Evolutionary conservation across 495 filamentous ascomycete species (phyloP), one percentile per base, ranked within the genome.

Genomic region (Xylaria longipes): DNA sequence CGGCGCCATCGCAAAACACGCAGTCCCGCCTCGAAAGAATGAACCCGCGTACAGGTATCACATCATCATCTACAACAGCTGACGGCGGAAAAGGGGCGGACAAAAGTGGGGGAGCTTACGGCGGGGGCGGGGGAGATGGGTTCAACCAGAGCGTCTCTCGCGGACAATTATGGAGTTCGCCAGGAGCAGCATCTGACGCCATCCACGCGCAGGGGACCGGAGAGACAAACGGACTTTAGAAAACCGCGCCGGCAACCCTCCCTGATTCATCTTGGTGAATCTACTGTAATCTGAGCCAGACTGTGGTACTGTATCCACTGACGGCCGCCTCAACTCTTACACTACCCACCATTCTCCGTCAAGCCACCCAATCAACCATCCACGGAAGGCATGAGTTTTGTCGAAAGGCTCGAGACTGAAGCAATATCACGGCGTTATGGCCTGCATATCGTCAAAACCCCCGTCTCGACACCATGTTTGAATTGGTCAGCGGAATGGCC

Each of bases 31-130:
- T 17, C 27, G 31, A 60, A 60, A 12, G 31, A 17, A 37, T 60
- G 9, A 22, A 31, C 14, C 50, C 20, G 45, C 43, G 46, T 9
- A 3, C n/a, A 8, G n/a, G 46, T 5, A 27, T 29, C 50, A 27
- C 3, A 27, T 29, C 50, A 27, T 17, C 25, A 31, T 31, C 52
- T 56, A 6, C 54, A n/a, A 33, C 31, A 20, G 22, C 27, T 50
- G 43, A 65, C 63, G 48, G 50, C 37, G 48, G 66, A 20, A 39
- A 61, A 69, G 50, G 25, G 37, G 54, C 66, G 66, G 66, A 61
- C 54, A 69, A 69, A 69, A 69, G 66, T 69, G 66, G 66, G 29
- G 11, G 1, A 15, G 14, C 14, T 22, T 45, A 58, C 27, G 9
- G 52, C 25, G 66, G 52, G 22, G 52, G 48, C 33, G 48, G 65